phyloP scores from a whole-genome alignment of 2,329 filamentous ascomycete species.

The Trichophyton schoenleinii region DNA sequence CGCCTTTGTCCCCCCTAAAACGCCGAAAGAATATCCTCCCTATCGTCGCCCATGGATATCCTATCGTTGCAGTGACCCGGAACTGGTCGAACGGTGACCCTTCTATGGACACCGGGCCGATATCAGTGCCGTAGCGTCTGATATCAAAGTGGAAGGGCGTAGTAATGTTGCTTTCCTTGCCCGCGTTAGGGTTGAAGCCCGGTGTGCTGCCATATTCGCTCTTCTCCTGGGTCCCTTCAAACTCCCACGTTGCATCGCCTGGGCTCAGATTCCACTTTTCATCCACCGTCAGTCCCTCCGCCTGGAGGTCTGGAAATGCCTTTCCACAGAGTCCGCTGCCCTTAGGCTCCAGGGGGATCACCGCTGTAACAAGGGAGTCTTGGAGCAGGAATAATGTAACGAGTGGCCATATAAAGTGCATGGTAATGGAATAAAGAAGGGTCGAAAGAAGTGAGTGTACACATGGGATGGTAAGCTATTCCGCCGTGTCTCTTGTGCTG shows the following conservation, averaged over 20 bases:
- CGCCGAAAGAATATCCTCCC: conserved; percentile 15
- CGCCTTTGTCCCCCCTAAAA: conserved; percentile 14
- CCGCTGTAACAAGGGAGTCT: conserved; percentile 5
- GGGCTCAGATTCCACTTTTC: conserved; percentile 5
- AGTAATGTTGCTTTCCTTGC: background rate
- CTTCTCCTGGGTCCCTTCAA: conserved; percentile 1
- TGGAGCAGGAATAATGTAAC: conserved; percentile 8
- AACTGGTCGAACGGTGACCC: conserved; percentile 9
- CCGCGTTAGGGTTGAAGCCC: conserved; percentile 7
- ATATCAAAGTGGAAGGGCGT: background rate
- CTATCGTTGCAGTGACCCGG: conserved; percentile 11
- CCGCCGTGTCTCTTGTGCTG: background rate
- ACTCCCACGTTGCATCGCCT: conserved; percentile 9
- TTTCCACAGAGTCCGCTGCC: conserved; percentile 3
- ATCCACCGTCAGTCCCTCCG: conserved; percentile 9
- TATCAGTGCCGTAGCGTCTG: background rate
- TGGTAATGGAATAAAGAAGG: background rate
- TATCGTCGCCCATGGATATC: conserved; percentile 17
- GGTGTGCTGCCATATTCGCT: conserved; percentile 11
- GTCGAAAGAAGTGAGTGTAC: background rate
- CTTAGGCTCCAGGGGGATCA: background rate
- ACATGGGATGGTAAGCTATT: background rate
- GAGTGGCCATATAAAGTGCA: conserved; percentile 10
- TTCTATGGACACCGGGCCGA: background rate
- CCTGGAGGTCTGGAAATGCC: conserved; percentile 5